phyloP scores from a whole-genome alignment of 345 rosid species.

The Gossypium turneri region DNA sequence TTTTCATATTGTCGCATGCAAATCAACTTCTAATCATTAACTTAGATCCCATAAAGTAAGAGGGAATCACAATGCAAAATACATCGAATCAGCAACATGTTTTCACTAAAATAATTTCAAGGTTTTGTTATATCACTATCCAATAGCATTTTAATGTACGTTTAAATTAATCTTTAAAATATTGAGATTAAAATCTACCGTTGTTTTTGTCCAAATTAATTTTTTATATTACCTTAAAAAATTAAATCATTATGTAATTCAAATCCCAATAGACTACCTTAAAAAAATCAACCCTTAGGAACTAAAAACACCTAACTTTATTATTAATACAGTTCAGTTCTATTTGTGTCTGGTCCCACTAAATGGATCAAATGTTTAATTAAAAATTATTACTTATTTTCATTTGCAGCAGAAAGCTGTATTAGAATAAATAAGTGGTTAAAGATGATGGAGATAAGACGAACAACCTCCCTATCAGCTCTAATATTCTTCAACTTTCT shows the following conservation, averaged over 20 bases:
- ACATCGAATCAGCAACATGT: conserved; percentile 13
- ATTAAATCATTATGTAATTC: too few species aligned
- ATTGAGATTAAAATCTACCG: too few species aligned
- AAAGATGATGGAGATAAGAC: neutral
- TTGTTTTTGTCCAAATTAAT: too few species aligned
- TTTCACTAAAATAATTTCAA: neutral
- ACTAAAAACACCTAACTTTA: neutral
- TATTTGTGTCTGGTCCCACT: conserved; percentile 3
- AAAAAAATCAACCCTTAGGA: neutral
- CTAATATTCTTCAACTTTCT: neutral
- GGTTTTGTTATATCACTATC: neutral
- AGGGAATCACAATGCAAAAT: neutral
- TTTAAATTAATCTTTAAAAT: too few species aligned
- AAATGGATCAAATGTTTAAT: neutral
- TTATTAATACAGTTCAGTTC: neutral
- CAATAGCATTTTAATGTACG: too few species aligned
- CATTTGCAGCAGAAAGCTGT: neutral
- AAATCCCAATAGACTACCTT: too few species aligned
- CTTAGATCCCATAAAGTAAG: conserved; percentile 20
- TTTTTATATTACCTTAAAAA: too few species aligned
- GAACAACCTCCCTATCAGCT: neutral
- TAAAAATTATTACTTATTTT: neutral
- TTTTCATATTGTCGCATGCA: conserved; percentile 23
- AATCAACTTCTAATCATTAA: conserved; percentile 34
- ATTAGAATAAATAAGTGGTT: conserved; percentile 1